Conservation (phyloP, 805 yeast genomes). For the Groenewaldozyma tartarivorans region DNA sequence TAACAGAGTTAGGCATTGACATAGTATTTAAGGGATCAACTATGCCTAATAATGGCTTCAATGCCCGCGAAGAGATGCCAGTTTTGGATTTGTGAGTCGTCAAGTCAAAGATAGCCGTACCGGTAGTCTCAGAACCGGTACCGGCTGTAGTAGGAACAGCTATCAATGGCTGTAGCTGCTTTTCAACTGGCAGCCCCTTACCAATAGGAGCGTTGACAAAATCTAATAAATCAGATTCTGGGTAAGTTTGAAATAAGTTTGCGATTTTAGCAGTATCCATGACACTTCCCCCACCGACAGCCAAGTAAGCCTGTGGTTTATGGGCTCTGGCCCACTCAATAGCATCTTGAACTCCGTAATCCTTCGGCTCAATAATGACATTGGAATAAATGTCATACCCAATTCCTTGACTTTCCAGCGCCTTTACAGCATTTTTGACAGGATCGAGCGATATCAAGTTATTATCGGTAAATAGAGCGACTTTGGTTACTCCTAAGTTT, state of each 20-base stretch:
- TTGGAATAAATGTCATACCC: slow-evolving; percentile 27
- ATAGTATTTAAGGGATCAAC: slow-evolving; percentile 35
- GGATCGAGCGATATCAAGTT: slow-evolving; percentile 24
- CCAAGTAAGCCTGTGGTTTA: slow-evolving; percentile 33
- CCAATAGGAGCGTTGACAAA: slow-evolving; percentile 36
- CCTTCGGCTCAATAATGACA: slow-evolving; percentile 33
- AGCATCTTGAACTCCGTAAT: slow-evolving; percentile 26
- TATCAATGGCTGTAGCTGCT: slow-evolving; percentile 30
- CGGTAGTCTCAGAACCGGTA: slow-evolving; percentile 39
- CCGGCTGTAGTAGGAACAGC: slow-evolving; percentile 41
- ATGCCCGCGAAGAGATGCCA: slow-evolving; percentile 35
- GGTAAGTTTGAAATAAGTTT: slow-evolving; percentile 32
- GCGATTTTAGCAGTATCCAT: slow-evolving; percentile 39
- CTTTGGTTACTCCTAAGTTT: slow-evolving; percentile 24
- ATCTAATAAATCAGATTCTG: slow-evolving; percentile 31
- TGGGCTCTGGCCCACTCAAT: slow-evolving; percentile 28
- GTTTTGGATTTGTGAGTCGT: slow-evolving; percentile 33
- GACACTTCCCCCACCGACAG: slow-evolving; percentile 41
- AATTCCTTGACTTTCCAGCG: slow-evolving; percentile 28
- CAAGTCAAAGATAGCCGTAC: slow-evolving; percentile 36
- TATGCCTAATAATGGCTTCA: slow-evolving; percentile 35
- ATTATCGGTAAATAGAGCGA: slow-evolving; percentile 30
- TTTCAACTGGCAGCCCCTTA: slow-evolving; percentile 28
- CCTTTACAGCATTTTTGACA: slow-evolving; percentile 24
- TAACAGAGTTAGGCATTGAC: slow-evolving; percentile 34